Evolutionary conservation across 495 filamentous ascomycete species (phyloP), one percentile per base, ranked within the genome.

Genomic region (Penicillium arizonense): DNA sequence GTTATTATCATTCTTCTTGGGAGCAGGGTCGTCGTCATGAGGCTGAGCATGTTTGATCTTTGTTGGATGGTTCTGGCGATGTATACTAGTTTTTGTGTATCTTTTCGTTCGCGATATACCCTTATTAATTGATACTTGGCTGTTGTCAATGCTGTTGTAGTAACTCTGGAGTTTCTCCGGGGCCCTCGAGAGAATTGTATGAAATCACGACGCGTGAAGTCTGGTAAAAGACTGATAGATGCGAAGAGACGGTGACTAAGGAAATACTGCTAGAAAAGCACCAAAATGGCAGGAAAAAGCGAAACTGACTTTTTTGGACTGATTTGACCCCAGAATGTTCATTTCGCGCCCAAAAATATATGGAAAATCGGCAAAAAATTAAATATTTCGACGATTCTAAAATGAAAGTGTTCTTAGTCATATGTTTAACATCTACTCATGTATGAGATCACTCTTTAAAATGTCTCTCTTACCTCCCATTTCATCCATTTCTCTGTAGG

Each of bases 191-290:
- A 38, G 36, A 38, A 18, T 18, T 18, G 14, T 18, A n/a, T 38
- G 20, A 7, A 11, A 62, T 59, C 56, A 56, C 52, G 12, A 16
- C 37, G 24, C 35, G 45, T 11, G 18, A 26, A 40, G 4, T 33
- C 26, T 18, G 6, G n/a, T 26, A 41, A 35, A 16, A 13, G 32
- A 1, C 18, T 18, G 18, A 18, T 18, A 18, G 18, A 18, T 18
- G 1, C 18, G 18, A 18, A 18, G 18, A 1, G 18, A 18, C 18
- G 18, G 1, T 18, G 18, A 1, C 18, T 18, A 30, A 20, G 38
- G 44, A 48, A 14, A 39, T 55, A 18, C 18, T 18, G 18, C 18
- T 18, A 18, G 18, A n/a, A n/a, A n/a, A n/a, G n/a, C n/a, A n/a
- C n/a, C n/a, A n/a, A n/a, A n/a, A n/a, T n/a, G n/a, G 18, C 18